These are phyloP conservation scores for Lolium multiflorum DNA, from an alignment of 176 grass and related monocot genomes.

Conservation along the genomic window DNA sequence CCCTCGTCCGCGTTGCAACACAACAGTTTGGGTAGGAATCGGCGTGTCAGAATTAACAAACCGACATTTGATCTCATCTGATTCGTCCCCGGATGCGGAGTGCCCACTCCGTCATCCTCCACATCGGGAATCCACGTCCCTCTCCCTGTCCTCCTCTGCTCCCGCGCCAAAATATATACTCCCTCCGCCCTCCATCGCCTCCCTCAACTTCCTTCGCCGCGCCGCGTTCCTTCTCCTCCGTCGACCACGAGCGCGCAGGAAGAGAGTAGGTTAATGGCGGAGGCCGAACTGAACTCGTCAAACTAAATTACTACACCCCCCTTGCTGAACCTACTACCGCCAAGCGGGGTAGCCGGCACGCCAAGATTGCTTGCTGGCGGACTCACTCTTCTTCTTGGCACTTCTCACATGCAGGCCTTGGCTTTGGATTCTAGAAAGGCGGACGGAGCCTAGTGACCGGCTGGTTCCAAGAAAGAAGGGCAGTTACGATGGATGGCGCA, in stretches of 20 bases:
- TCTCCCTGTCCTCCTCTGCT: background rate
- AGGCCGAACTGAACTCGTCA: background rate
- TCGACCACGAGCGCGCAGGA: background rate
- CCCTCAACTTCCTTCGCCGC: background rate
- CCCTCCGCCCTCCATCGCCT: background rate
- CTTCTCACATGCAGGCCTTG: constrained; percentile 12
- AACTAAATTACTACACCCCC: background rate
- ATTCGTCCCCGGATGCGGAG: background rate
- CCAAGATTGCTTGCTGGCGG: constrained; percentile 13
- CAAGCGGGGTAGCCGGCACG: background rate
- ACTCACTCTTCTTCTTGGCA: background rate
- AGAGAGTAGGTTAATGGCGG: background rate
- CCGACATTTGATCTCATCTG: background rate
- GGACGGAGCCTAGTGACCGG: background rate
- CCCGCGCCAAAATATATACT: background rate
- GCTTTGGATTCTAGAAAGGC: background rate
- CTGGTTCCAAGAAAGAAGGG: too few relatives aligned
- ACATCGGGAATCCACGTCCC: background rate
- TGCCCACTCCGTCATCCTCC: background rate
- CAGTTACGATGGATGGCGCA: constrained; percentile 37
- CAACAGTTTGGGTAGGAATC: background rate
- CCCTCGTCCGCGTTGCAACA: too few relatives aligned
- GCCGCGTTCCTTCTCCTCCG: background rate
- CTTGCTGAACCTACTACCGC: background rate
- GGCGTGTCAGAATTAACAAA: background rate